Evolutionary conservation across 106 monocot genomes (phyloP).

Genomic region (Iris macrosiphon): DNA sequence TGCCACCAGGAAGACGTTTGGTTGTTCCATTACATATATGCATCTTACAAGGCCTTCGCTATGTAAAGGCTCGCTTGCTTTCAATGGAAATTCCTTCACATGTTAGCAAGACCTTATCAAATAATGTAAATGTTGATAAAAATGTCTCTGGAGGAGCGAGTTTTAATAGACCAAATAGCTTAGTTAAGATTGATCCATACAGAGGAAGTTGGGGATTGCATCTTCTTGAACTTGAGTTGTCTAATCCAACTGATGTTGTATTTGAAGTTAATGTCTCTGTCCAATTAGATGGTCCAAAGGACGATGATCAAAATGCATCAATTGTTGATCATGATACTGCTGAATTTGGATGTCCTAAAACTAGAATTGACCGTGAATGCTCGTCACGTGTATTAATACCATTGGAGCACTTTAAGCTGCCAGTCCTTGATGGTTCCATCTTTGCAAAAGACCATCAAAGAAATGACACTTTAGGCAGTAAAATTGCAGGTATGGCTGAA

Average conservation of each 20-base stretch:
- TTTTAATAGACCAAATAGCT: no score
- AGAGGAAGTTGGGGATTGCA: slow-evolving; percentile 86
- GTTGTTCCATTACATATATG: slow-evolving; percentile 80
- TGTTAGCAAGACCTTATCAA: slow-evolving; percentile 43
- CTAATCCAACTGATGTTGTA: slow-evolving; percentile 92
- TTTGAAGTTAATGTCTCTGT: slow-evolving; percentile 83
- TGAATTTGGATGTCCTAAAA: slow-evolving; percentile 45
- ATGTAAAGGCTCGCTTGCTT: slow-evolving; percentile 85
- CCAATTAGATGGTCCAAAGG: slow-evolving; percentile 25
- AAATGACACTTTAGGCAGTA: slow-evolving; percentile 19
- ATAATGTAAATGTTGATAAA: slow-evolving; percentile 14
- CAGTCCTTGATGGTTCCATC: slow-evolving; percentile 76
- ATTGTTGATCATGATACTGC: slow-evolving; percentile 9
- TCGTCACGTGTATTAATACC: slow-evolving; percentile 91
- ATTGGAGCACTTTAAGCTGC: slow-evolving; percentile 83
- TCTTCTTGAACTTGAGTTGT: slow-evolving; percentile 92
- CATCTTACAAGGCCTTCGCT: slow-evolving; percentile 76
- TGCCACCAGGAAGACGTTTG: slow-evolving; percentile 80
- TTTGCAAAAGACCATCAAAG: slow-evolving; percentile 37
- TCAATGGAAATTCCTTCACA: slow-evolving; percentile 95
- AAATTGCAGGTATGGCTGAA: slow-evolving; percentile 25
- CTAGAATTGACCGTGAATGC: slow-evolving; percentile 86
- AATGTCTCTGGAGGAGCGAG: background rate
- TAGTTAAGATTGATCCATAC: slow-evolving; percentile 77
- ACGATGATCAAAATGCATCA: no score